Conservation (phyloP, 345 rosid species). For the Anastatica hierochuntica region DNA sequence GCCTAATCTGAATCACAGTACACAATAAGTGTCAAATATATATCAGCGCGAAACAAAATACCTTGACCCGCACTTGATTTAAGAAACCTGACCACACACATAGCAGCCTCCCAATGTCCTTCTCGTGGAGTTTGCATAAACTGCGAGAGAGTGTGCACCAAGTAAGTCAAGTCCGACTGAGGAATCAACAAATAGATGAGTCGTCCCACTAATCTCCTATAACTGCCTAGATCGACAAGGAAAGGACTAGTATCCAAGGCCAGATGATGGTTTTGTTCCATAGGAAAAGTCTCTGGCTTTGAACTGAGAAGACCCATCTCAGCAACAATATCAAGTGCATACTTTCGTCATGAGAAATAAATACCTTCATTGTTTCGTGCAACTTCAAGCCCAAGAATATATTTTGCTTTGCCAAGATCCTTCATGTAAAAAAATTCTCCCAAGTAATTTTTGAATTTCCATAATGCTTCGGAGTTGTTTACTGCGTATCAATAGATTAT, state of each 20-base stretch:
- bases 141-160: too few relatives aligned
- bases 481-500: too few relatives aligned
- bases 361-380: not conserved
- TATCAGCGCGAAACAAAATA: too few relatives aligned
- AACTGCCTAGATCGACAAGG: not conserved
- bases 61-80: too few relatives aligned
- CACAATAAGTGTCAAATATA: too few relatives aligned
- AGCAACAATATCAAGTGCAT: not conserved
- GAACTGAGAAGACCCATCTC: not conserved
- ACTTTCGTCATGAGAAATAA: not conserved
- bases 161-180: not conserved
- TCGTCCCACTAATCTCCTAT: not conserved
- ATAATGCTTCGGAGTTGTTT: not conserved
- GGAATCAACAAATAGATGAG: not conserved
- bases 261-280: not conserved
- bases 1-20: too few relatives aligned
- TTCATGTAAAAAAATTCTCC: not conserved
- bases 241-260: not conserved
- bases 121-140: too few relatives aligned
- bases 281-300: not conserved
- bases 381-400: not conserved
- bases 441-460: not conserved
- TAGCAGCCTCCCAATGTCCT: too few relatives aligned
- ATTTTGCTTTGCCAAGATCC: not conserved
- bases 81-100: too few relatives aligned